phyloP scores from a whole-genome alignment of 352 stramenopile species.

The Phytophthora sojae region DNA sequence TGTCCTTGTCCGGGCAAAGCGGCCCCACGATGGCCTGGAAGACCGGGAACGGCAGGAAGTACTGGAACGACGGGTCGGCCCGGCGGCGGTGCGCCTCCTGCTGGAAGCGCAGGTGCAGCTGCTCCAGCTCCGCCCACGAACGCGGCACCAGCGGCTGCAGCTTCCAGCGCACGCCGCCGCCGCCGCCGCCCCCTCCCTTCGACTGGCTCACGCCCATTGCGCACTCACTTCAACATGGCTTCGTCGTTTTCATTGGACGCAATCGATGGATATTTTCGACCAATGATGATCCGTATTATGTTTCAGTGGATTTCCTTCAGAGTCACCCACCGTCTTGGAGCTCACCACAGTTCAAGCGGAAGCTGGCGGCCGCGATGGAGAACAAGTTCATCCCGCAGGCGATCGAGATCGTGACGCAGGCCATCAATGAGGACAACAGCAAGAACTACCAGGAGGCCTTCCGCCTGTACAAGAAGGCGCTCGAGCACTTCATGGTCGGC shows the following conservation, averaged over 20 bases:
- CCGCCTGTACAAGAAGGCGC: conserved; percentile 88
- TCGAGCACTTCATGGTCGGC: conserved; percentile 91
- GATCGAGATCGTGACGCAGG: conserved; percentile 89
- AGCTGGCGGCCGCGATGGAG: conserved; percentile 58
- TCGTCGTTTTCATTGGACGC: background rate
- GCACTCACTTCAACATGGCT: conserved; percentile 25
- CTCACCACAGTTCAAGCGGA: background rate
- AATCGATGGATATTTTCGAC: conserved; percentile 3
- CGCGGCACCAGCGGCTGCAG: conserved; percentile 55
- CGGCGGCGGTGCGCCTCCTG: conserved; percentile 57
- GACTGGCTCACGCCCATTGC: conserved; percentile 63
- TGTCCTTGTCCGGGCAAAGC: conserved; percentile 40
- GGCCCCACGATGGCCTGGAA: conserved; percentile 58
- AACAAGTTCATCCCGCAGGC: conserved; percentile 93
- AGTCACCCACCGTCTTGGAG: no score
- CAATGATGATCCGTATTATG: conserved; percentile 5
- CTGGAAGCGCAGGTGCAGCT: conserved; percentile 65
- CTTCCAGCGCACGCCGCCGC: conserved; percentile 39
- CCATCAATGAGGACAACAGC: conserved; percentile 90
- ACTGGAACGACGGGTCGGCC: conserved; percentile 46
- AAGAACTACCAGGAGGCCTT: conserved; percentile 92
- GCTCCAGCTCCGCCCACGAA: conserved; percentile 63
- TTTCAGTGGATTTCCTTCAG: conserved; percentile 18
- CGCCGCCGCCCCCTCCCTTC: conserved; percentile 37
- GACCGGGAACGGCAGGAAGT: conserved; percentile 59